A percentile compares a stretch with the other conserved stretches of the same genome.
Evolutionary conservation across 331 rosid genomes (phyloP).

Genomic region (Acacia concinna): DNA sequence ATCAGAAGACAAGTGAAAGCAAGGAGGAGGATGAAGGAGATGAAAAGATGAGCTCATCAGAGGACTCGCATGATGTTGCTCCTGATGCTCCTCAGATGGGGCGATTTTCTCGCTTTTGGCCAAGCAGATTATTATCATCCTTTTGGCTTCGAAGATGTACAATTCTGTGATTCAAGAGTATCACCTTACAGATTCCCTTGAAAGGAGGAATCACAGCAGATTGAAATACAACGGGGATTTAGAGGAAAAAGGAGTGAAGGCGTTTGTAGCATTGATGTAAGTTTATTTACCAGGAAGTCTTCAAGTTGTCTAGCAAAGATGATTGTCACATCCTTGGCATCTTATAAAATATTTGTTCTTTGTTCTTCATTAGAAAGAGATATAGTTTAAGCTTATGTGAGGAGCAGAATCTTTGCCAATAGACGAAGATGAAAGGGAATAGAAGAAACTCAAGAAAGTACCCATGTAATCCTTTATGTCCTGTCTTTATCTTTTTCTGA

Average conservation of each 20-base stretch:
- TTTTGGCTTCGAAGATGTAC: conserved; percentile 35
- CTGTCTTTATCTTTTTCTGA: no score
- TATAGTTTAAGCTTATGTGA: neutral
- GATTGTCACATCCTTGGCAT: neutral
- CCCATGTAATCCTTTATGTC: no score
- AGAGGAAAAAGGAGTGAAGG: neutral
- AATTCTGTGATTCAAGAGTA: conserved; percentile 34
- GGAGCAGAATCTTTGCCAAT: no score
- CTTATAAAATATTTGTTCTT: neutral
- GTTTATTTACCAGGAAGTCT: conserved; percentile 22
- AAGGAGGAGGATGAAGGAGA: conserved; percentile 41
- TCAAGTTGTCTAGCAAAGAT: conserved; percentile 25
- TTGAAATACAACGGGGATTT: neutral
- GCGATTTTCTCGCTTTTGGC: neutral
- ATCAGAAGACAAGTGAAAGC: conserved; percentile 40
- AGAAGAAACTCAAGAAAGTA: no score
- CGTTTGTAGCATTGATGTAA: neutral
- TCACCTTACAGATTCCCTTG: conserved; percentile 11
- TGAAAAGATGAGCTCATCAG: conserved; percentile 44
- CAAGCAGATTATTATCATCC: neutral
- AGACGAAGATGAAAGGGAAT: no score
- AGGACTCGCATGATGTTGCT: conserved; percentile 53
- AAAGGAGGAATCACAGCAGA: conserved; percentile 25
- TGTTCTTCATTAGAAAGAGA: neutral
- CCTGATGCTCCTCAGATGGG: conserved; percentile 20